A percentile compares a stretch with the other conserved stretches of the same genome.
phyloP scores from a whole-genome alignment of 164 flowering plant genomes.

The Aristolochia contorta region DNA sequence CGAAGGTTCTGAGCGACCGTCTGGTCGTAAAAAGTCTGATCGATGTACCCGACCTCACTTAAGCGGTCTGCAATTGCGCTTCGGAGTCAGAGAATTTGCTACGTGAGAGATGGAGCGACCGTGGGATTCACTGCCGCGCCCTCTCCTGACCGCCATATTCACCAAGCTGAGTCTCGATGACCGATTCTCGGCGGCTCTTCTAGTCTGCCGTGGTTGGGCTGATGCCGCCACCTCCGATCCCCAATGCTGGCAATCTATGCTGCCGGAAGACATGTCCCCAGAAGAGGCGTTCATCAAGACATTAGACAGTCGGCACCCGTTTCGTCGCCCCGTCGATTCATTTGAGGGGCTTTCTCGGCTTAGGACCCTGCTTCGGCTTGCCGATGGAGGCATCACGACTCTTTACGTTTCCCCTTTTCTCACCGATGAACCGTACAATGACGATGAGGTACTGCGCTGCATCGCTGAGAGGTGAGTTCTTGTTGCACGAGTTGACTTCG shows the following conservation, averaged over 20 bases:
- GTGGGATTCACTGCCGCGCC: constrained; percentile 5
- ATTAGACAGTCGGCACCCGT: background rate
- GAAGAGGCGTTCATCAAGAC: constrained; percentile 4
- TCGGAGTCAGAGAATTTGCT: too few relatives aligned
- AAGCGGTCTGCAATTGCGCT: too few relatives aligned
- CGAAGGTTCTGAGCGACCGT: too few relatives aligned
- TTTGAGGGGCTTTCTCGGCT: constrained; percentile 1
- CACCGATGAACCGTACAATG: background rate
- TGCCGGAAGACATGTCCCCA: background rate
- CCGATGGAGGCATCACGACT: background rate
- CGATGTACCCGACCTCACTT: too few relatives aligned
- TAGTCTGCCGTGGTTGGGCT: constrained; percentile 7
- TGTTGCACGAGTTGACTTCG: too few relatives aligned
- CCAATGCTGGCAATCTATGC: constrained; percentile 9
- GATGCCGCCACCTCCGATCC: constrained; percentile 5
- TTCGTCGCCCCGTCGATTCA: too few relatives aligned
- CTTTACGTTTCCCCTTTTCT: constrained; percentile 3
- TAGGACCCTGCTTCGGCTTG: background rate
- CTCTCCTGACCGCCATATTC: constrained; percentile 6
- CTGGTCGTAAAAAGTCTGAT: too few relatives aligned
- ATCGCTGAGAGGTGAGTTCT: constrained; percentile 5
- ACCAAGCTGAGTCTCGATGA: background rate
- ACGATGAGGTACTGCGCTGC: background rate
- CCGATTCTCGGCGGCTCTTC: background rate
- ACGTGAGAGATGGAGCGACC: constrained; percentile 2